Percentiles rank a stretch among this genome's conserved stretches.
Evolutionary conservation across 768 basidiomycete species (phyloP).

Genomic region (Suillus brevipes): DNA sequence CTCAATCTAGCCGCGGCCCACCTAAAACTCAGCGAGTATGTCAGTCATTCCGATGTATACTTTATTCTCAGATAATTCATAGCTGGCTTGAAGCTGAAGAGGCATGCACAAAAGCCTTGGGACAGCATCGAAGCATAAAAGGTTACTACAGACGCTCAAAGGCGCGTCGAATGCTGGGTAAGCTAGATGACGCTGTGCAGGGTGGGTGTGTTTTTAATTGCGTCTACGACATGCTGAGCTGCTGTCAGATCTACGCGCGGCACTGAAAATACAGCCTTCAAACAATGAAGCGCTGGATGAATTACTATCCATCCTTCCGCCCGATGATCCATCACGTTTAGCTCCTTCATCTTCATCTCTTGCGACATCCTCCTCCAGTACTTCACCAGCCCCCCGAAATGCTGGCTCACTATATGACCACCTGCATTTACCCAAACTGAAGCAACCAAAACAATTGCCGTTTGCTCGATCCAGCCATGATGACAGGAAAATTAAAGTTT

Average conservation of each 20-base stretch:
- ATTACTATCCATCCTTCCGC: constrained; percentile 41
- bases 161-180: constrained; percentile 61
- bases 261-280: constrained; percentile 61
- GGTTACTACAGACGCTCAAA: constrained; percentile 70
- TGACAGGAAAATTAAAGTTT: constrained; percentile 53
- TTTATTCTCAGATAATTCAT: constrained; percentile 20
- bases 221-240: background rate
- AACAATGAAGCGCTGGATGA: constrained; percentile 64
- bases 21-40: constrained; percentile 69
- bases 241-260: constrained; percentile 56
- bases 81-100: constrained; percentile 75
- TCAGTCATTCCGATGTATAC: constrained; percentile 14
- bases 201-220: constrained; percentile 36
- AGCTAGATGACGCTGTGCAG: constrained; percentile 57
- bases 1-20: constrained; percentile 76
- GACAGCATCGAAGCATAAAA: constrained; percentile 67
- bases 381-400: constrained; percentile 15
- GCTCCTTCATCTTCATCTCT: constrained; percentile 19
- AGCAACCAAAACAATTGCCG: constrained; percentile 48
- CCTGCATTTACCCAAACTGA: constrained; percentile 41
- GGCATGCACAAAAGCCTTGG: constrained; percentile 64
- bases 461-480: constrained; percentile 54
- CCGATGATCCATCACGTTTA: constrained; percentile 16
- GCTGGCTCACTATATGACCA: constrained; percentile 22
- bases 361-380: constrained; percentile 32